Evolutionary conservation across 148 eudicot species (phyloP), one percentile per base, ranked within the genome.

Genomic region (Polygonum aviculare): DNA sequence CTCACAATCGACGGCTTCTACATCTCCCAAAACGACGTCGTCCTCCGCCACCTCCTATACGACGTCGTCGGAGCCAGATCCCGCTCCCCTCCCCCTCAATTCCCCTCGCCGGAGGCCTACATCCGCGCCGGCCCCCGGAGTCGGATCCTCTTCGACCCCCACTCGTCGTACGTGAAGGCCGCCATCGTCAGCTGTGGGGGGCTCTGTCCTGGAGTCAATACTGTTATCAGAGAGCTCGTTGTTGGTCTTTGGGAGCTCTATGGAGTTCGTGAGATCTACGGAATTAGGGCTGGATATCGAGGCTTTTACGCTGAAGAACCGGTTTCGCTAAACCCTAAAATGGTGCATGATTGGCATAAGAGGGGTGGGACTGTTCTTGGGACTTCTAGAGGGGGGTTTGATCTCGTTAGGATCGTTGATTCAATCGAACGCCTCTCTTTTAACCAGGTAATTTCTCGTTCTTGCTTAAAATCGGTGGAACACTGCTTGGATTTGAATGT

Each of bases 171-270:
- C 16, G 93, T 89, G 57, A 86, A 87, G 9, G 96, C 93, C 0
- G 96, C 90, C 0, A 84, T 91, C 6, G 96, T 91, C 48, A 91
- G 93, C 26, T 91, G 96, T 76, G 96, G 96, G 0, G 96, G 96
- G 0, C 79, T 91, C 15, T 91, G 96, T 73, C 96, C 96, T 0
- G 96, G 96, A 10, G 50, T 89, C 48, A 91, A 91, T 72, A 91
- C 96, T 2, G 96, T 91, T n/a, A 87, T 91, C 63, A 76, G 96
- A 78, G 96, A 91, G 86, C 88, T 91, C 21, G 96, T 91, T 72
- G 91, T 91, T n/a, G 96, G 93, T 40, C 80, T 91, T 26, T 86
- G 88, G 84, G 88, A 89, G n/a, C 75, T 87, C 3, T 91, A 89
- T 60, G 93, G 96, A 0, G 93, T 83, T 14, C 78, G 85, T 0